Evolutionary conservation across 2,329 filamentous ascomycete species (phyloP).

Genomic region (Myotisia sp.): DNA sequence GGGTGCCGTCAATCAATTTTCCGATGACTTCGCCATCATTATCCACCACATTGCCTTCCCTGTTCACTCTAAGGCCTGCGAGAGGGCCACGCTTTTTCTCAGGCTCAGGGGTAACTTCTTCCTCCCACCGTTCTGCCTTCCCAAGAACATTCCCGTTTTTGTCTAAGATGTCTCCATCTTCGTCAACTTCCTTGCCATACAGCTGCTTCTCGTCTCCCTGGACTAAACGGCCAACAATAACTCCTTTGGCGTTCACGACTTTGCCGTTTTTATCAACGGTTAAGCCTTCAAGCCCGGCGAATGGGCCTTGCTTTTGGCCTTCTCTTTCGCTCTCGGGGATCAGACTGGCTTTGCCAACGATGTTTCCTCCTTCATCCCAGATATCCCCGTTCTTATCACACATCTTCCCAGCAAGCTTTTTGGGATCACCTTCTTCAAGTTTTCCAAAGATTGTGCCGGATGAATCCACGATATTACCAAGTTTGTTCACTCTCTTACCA

Average conservation of each 20-base stretch:
- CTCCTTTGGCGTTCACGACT: slow-evolving; percentile 62
- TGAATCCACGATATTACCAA: slow-evolving; percentile 40
- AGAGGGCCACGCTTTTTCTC: slow-evolving; percentile 45
- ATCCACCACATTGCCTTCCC: slow-evolving; percentile 50
- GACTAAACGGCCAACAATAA: slow-evolving; percentile 56
- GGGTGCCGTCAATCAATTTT: slow-evolving; percentile 31
- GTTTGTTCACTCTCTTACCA: slow-evolving; percentile 43
- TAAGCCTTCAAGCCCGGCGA: slow-evolving; percentile 43
- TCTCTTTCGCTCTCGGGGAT: slow-evolving; percentile 45
- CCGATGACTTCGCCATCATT: slow-evolving; percentile 39
- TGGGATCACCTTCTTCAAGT: slow-evolving; percentile 42
- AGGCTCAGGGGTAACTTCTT: slow-evolving; percentile 33
- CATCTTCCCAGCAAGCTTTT: slow-evolving; percentile 42
- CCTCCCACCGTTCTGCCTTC: slow-evolving; percentile 42
- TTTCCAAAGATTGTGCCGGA: slow-evolving; percentile 42
- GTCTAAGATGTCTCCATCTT: slow-evolving; percentile 70
- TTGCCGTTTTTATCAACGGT: slow-evolving; percentile 44
- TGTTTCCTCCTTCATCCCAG: slow-evolving; percentile 42
- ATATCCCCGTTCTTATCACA: slow-evolving; percentile 43
- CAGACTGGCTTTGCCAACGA: slow-evolving; percentile 43
- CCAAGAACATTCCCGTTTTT: slow-evolving; percentile 53
- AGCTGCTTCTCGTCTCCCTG: slow-evolving; percentile 59
- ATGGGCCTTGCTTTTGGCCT: slow-evolving; percentile 41
- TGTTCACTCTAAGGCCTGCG: slow-evolving; percentile 44
- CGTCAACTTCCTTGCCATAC: slow-evolving; percentile 59